Percentiles rank a stretch among this genome's conserved stretches.
Evolutionary conservation across 768 basidiomycete genomes (phyloP).

Genomic region (Stropharia rugosoannulata): DNA sequence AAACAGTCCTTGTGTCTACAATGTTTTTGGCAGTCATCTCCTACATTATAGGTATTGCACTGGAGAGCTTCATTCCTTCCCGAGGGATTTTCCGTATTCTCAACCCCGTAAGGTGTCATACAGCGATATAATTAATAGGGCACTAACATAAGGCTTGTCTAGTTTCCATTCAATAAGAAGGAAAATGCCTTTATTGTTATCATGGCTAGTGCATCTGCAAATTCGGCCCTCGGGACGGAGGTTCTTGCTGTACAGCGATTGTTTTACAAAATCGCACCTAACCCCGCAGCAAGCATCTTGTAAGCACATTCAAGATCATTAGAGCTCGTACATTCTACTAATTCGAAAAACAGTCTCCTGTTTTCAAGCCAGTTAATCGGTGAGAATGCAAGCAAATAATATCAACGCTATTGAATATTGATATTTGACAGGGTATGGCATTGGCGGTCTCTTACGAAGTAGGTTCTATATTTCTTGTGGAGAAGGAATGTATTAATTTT

Average conservation of each 20-base stretch:
- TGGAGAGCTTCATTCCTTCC: constrained; percentile 45
- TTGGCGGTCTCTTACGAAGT: constrained; percentile 55
- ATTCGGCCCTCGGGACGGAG: constrained; percentile 52
- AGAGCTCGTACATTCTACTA: neutral
- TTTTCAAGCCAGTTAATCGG: constrained; percentile 36
- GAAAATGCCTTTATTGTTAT: constrained; percentile 59
- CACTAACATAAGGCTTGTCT: neutral
- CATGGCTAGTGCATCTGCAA: constrained; percentile 55
- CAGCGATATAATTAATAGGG: neutral
- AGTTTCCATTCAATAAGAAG: constrained; percentile 61
- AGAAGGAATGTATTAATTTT: neutral
- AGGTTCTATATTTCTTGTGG: constrained; percentile 6
- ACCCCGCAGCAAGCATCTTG: constrained; percentile 44
- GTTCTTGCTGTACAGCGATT: constrained; percentile 53
- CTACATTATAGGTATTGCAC: constrained; percentile 46
- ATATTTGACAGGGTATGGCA: constrained; percentile 43
- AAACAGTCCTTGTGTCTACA: constrained; percentile 49
- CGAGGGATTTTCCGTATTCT: constrained; percentile 45
- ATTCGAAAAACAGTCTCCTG: constrained; percentile 21
- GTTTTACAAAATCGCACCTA: constrained; percentile 53
- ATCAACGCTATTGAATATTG: neutral
- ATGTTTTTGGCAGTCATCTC: constrained; percentile 55
- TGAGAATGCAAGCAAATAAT: neutral
- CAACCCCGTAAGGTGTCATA: constrained; percentile 40
- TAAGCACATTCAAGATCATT: constrained; percentile 9